Evolutionary conservation across 768 basidiomycete species (phyloP).

Genomic region (Boletus subparvulus): DNA sequence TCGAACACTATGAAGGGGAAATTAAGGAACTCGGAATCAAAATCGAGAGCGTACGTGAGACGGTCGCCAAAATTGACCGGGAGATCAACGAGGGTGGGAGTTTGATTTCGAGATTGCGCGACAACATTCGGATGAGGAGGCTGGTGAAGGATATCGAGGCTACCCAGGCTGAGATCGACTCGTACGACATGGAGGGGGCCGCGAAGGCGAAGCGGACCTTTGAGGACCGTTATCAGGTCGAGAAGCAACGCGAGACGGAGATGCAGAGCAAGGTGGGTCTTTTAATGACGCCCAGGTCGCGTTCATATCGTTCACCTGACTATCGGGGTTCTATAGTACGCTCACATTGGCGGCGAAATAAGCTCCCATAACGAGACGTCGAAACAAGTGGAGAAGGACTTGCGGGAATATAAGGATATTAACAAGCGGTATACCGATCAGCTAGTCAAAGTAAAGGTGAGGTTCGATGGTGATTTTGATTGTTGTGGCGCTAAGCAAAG

Average conservation of each 20-base stretch:
- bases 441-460: slow-evolving; percentile 90
- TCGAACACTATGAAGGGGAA: slow-evolving; percentile 47
- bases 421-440: slow-evolving; percentile 87
- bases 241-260: slow-evolving; percentile 70
- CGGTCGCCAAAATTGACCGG: slow-evolving; percentile 62
- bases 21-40: slow-evolving; percentile 43
- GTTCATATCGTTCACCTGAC: background rate
- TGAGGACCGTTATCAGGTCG: slow-evolving; percentile 71
- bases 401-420: slow-evolving; percentile 85
- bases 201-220: slow-evolving; percentile 83
- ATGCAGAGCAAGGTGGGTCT: slow-evolving; percentile 63
- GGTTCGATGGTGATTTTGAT: slow-evolving; percentile 10
- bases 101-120: slow-evolving; percentile 66
- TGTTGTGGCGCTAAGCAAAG: background rate
- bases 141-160: slow-evolving; percentile 63
- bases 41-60: slow-evolving; percentile 41
- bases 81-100: slow-evolving; percentile 79
- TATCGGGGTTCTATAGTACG: slow-evolving; percentile 47
- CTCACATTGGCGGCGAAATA: slow-evolving; percentile 82
- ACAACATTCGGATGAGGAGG: slow-evolving; percentile 79
- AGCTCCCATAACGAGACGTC: slow-evolving; percentile 68
- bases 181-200: slow-evolving; percentile 81
- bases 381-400: slow-evolving; percentile 63
- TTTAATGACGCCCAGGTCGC: slow-evolving; percentile 3
- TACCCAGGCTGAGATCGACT: slow-evolving; percentile 69